Evolutionary conservation across 1,139 yeast species (phyloP).

Genomic region (Saccharomyces hybrid): DNA sequence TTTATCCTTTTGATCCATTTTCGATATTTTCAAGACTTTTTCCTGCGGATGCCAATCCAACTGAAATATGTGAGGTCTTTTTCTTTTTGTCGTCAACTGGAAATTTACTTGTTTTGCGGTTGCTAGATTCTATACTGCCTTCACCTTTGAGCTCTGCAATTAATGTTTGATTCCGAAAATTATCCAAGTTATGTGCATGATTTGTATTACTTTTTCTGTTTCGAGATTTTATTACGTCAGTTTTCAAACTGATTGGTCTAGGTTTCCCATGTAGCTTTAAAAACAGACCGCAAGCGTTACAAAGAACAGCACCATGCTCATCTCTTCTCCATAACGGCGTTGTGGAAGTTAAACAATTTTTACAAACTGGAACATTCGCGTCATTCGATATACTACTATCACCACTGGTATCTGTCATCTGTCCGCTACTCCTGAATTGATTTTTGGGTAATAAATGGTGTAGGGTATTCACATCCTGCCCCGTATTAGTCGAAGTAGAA

Average conservation of each 20-base stretch:
- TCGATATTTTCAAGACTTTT: not conserved
- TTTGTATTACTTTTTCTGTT: slow-evolving; percentile 45
- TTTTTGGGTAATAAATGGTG: not conserved
- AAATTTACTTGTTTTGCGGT: not conserved
- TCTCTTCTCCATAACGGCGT: slow-evolving; percentile 95
- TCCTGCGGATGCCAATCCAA: not conserved
- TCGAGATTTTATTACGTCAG: slow-evolving; percentile 85
- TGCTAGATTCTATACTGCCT: not conserved
- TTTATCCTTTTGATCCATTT: not conserved
- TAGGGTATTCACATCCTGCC: not conserved
- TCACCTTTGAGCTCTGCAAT: not conserved
- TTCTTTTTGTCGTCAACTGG: not conserved
- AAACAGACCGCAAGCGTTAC: slow-evolving; percentile 93
- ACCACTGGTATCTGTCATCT: not conserved
- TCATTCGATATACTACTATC: not conserved
- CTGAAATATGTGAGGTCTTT: not conserved
- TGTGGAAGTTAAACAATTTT: slow-evolving; percentile 83
- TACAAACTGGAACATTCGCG: slow-evolving; percentile 52
- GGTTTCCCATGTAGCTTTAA: slow-evolving; percentile 87
- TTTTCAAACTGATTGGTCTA: slow-evolving; percentile 81
- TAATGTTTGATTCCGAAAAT: not conserved
- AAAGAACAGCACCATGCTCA: slow-evolving; percentile 84
- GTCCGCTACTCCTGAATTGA: not conserved
- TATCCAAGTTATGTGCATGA: not conserved
- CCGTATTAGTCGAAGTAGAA: not conserved